Evolutionary conservation across 2,329 filamentous ascomycete species (phyloP).

Genomic region (Shiraia bambusicola): DNA sequence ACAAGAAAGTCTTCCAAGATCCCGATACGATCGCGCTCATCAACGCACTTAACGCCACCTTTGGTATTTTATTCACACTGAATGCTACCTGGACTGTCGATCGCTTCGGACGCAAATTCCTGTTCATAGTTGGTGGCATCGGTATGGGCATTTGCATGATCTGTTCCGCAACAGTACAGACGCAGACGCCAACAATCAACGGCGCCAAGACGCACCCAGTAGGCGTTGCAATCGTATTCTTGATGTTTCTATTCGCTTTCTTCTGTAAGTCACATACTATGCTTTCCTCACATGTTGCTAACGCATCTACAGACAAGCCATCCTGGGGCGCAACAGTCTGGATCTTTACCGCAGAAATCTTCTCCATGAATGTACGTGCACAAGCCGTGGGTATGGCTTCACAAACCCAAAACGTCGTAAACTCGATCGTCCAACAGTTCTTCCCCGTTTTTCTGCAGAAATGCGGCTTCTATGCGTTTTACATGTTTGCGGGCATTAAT

Average conservation of each 20-base stretch:
- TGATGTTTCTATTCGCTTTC: constrained; percentile 66
- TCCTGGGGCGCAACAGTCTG: constrained; percentile 70
- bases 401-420: constrained; percentile 61
- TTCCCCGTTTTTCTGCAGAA: constrained; percentile 68
- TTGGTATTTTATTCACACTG: constrained; percentile 70
- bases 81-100: constrained; percentile 75
- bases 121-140: constrained; percentile 67
- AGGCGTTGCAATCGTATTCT: constrained; percentile 68
- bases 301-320: constrained; percentile 57
- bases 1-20: constrained; percentile 67
- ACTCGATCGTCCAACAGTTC: constrained; percentile 69
- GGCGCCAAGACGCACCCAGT: constrained; percentile 61
- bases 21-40: constrained; percentile 64
- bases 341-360: constrained; percentile 71
- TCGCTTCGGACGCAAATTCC: constrained; percentile 68
- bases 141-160: constrained; percentile 73
- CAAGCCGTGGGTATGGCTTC: constrained; percentile 69
- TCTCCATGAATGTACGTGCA: constrained; percentile 71
- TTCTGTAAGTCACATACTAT: constrained; percentile 51
- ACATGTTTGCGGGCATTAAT: constrained; percentile 56
- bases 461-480: constrained; percentile 57
- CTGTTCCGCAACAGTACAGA: constrained; percentile 60
- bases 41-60: constrained; percentile 73
- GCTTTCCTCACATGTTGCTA: constrained; percentile 17
- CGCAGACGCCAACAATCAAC: constrained; percentile 57